Evolutionary conservation across 179 eudicot species (phyloP).

Genomic region (Nepenthes alata): DNA sequence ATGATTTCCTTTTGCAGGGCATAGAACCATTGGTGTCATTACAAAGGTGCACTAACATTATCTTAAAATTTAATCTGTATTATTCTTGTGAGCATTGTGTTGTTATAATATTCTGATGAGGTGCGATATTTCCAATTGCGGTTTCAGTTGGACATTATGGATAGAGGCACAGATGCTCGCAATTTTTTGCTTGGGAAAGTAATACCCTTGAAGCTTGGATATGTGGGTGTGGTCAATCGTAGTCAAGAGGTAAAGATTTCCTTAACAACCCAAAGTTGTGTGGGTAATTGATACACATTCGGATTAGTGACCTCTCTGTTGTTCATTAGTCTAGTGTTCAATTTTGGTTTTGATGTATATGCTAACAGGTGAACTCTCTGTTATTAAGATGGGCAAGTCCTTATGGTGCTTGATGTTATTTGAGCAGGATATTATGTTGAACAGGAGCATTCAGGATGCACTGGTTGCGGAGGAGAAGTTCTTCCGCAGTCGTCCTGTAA

Average conservation of each 20-base stretch:
- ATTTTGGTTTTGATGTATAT: too few relatives aligned
- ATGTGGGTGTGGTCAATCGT: constrained; percentile 78
- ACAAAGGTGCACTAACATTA: constrained; percentile 39
- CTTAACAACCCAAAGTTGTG: too few relatives aligned
- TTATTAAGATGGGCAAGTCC: neutral
- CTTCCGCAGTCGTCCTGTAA: constrained; percentile 53
- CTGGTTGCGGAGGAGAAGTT: constrained; percentile 57
- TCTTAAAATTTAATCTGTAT: neutral
- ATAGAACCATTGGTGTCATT: constrained; percentile 79
- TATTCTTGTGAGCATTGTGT: constrained; percentile 1
- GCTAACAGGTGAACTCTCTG: too few relatives aligned
- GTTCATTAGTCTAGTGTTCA: too few relatives aligned
- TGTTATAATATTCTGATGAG: constrained; percentile 5
- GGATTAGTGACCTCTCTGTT: too few relatives aligned
- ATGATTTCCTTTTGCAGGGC: constrained; percentile 32
- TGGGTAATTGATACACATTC: too few relatives aligned
- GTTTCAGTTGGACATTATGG: constrained; percentile 78
- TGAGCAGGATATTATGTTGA: constrained; percentile 41
- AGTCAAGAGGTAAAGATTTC: constrained; percentile 57
- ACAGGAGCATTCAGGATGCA: constrained; percentile 50
- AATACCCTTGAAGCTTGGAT: constrained; percentile 76
- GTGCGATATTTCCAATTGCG: constrained; percentile 4
- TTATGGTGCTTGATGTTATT: neutral
- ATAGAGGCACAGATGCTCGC: constrained; percentile 83
- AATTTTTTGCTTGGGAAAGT: constrained; percentile 81